A percentile compares a stretch with the other conserved stretches of the same genome.
Evolutionary conservation across 192 early-diverging fungal species (phyloP).

Genomic region (Haplosporangium gracile): DNA sequence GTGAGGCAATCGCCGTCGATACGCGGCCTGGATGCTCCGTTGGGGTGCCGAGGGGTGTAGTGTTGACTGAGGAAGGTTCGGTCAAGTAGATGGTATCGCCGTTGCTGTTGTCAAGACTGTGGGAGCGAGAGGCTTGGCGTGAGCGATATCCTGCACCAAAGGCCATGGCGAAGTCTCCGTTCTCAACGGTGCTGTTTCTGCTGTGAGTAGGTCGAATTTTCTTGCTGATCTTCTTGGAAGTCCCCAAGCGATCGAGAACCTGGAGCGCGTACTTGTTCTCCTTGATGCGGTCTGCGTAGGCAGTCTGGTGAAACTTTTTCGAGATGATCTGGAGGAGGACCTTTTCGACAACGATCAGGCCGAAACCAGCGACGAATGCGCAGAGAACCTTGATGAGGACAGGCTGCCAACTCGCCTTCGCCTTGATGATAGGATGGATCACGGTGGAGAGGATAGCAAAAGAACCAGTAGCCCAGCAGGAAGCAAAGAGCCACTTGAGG

Average conservation of each 20-base stretch:
- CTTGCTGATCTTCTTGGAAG: constrained; percentile 56
- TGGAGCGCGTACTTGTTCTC: constrained; percentile 70
- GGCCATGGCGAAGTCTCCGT: constrained; percentile 37
- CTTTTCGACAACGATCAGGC: constrained; percentile 70
- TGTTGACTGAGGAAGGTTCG: constrained; percentile 13
- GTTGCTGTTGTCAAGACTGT: constrained; percentile 28
- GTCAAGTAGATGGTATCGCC: constrained; percentile 24
- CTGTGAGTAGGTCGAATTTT: constrained; percentile 32
- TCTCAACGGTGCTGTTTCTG: constrained; percentile 48
- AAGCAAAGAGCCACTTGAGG: constrained; percentile 67
- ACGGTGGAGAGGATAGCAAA: constrained; percentile 68
- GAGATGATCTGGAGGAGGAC: constrained; percentile 72
- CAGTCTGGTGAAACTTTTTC: constrained; percentile 73
- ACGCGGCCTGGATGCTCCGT: constrained; percentile 29
- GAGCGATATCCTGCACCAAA: constrained; percentile 37
- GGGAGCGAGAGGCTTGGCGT: constrained; percentile 46
- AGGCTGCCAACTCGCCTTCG: constrained; percentile 58
- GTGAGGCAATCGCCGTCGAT: constrained; percentile 3
- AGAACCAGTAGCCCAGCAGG: constrained; percentile 62
- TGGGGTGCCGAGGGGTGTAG: constrained; percentile 37
- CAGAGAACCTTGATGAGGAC: constrained; percentile 69
- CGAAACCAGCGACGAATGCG: constrained; percentile 61
- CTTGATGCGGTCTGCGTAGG: constrained; percentile 74
- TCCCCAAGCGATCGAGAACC: constrained; percentile 70
- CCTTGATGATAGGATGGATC: constrained; percentile 57